Conservation (phyloP, 306 rosid species). For the Potentilla sterilis region DNA sequence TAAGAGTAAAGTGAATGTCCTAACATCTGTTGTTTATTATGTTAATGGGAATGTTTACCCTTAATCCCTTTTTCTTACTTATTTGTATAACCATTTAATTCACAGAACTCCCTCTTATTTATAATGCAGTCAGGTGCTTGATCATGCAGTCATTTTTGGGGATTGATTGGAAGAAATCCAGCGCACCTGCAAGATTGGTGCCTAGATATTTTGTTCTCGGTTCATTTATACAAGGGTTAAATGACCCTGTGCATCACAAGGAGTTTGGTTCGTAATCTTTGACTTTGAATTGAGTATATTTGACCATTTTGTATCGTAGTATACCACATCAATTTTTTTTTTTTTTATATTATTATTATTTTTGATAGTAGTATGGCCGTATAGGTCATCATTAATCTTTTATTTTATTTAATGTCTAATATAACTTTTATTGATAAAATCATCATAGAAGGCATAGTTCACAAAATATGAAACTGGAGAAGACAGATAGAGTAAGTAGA, state of each 20-base stretch:
- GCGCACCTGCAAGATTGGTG: slow-evolving; percentile 52
- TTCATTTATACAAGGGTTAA: slow-evolving; percentile 75
- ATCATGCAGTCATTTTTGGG: slow-evolving; percentile 86
- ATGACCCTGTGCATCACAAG: slow-evolving; percentile 90
- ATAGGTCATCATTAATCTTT: neutral
- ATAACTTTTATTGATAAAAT: too few relatives aligned
- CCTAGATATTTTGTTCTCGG: slow-evolving; percentile 79
- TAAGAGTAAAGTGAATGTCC: slow-evolving; percentile 34
- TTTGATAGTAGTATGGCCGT: neutral
- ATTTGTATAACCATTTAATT: slow-evolving; percentile 1
- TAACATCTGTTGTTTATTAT: slow-evolving; percentile 21
- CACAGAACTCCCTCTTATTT: slow-evolving; percentile 24
- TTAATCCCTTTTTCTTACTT: slow-evolving; percentile 11
- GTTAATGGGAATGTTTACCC: slow-evolving; percentile 17
- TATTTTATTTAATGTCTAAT: neutral
- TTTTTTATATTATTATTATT: too few relatives aligned
- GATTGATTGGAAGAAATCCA: slow-evolving; percentile 61
- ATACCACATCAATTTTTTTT: neutral
- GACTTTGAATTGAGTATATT: slow-evolving; percentile 20
- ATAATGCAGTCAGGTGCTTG: slow-evolving; percentile 86
- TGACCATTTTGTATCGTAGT: slow-evolving; percentile 21
- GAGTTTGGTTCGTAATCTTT: slow-evolving; percentile 62
- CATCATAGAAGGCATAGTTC: neutral
- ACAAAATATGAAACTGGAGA: neutral
- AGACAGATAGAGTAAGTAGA: neutral